Base-by-base conservation (phyloP, 208 protist genomes). In the Leishmania turanica region DNA sequence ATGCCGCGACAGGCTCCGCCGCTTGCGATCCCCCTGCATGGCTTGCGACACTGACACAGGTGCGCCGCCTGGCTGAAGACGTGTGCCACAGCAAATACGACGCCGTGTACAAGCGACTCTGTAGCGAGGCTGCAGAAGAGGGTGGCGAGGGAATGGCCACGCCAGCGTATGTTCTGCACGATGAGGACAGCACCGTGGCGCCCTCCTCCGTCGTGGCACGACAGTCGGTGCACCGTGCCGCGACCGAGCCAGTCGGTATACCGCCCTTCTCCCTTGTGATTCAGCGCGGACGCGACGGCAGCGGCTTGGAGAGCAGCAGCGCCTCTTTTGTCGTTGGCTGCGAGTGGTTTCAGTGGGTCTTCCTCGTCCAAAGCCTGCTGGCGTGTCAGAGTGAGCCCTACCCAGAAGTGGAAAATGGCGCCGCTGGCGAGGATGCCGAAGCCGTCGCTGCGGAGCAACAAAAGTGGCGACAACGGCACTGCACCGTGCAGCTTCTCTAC, bases 261-360 rank as follows among this genome's bases (percentile, higher is more conserved):
- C 83, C 87, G 13, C 80, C 81, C 19, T 90, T 86, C 76, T 90
- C 87, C 47, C 51, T 90, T 8, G 87, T 90, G 31, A 79, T 90
- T 7, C 80, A 90, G 72, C 85, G 79, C 75, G 70, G 75, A 42
- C 72, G 77, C 58, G 42, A 24, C 27, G 66, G 34, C 31, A 47
- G 21, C 40, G 40, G 40, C 49, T 31, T 6, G 9, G 73, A 77
- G 37, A 45, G 4, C 34, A 42, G 19, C 56, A 65, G 54, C 74
- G 8, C 74, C 51, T 77, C 34, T 31, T 68, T 90, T 66, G 87
- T 90, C 27, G 60, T 90, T n/a, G 87, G 87, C 65, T 90, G 87
- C 72, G 82, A 87, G 74, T 81, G 79, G 78, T 81, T 82, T 60
- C 84, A 88, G 84, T 87, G 84, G 84, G 82, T 87, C 11, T 90